Percentiles rank a stretch among this genome's conserved stretches.
Evolutionary conservation across 805 yeast species (phyloP).

Genomic region (Jamesozyma jinghongensis): DNA sequence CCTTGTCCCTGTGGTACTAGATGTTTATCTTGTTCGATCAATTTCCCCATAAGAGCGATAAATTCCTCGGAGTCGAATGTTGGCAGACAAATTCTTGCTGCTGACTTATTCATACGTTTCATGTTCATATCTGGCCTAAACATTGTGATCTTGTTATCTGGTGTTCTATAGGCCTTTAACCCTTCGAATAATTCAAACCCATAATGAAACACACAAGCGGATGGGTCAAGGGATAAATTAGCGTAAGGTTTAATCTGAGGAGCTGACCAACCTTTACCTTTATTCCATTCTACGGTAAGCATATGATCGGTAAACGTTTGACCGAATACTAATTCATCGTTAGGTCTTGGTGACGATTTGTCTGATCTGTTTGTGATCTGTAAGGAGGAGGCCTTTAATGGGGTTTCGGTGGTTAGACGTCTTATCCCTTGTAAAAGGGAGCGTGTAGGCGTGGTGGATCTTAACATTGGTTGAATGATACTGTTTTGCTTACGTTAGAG

Average conservation of each 20-base stretch:
- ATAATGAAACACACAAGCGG: conserved; percentile 85
- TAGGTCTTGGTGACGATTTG: conserved; percentile 49
- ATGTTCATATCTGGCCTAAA: conserved; percentile 90
- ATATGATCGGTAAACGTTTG: conserved; percentile 78
- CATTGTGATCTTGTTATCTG: conserved; percentile 59
- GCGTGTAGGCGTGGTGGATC: background rate
- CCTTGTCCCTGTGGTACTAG: conserved; percentile 83
- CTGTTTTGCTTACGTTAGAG: too few relatives aligned
- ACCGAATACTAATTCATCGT: conserved; percentile 61
- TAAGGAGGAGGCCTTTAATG: conserved; percentile 48
- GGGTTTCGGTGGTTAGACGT: conserved; percentile 17
- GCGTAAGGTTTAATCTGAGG: conserved; percentile 86
- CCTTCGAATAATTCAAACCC: conserved; percentile 96
- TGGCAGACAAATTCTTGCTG: conserved; percentile 83
- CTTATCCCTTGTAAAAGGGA: too few relatives aligned
- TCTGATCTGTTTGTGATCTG: conserved; percentile 36
- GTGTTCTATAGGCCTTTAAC: conserved; percentile 74
- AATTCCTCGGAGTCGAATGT: conserved; percentile 72
- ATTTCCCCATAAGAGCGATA: conserved; percentile 63
- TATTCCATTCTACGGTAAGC: conserved; percentile 78
- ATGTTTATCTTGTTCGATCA: conserved; percentile 62
- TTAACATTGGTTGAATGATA: too few relatives aligned
- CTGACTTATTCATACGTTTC: conserved; percentile 83
- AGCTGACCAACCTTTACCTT: conserved; percentile 70
- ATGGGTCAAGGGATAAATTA: conserved; percentile 72